Evolutionary conservation across 495 filamentous ascomycete genomes (phyloP), one percentile per base, ranked within the genome.

Genomic region (Tricharina praecox): DNA sequence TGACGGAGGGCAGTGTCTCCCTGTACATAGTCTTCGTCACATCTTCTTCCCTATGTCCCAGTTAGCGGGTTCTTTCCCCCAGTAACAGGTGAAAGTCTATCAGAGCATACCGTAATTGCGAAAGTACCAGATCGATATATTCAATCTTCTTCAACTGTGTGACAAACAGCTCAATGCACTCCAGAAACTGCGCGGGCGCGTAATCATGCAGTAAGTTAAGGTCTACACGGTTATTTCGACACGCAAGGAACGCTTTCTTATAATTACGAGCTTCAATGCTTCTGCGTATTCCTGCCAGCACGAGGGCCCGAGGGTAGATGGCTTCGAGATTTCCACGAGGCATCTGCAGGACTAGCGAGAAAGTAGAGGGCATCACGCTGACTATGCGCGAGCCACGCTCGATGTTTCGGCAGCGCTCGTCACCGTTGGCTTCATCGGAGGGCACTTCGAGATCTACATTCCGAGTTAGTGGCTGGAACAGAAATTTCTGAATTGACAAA

Each of bases 121-220:
- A 96, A 5, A 97, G 68, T 53, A 97, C 93, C 33, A 95, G 67
- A 59, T 97, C 92, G 53, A 95, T 81, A 50, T 83, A 78, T 15
- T 92, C 80, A 28, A 81, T 67, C 56, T 80, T 85, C 62, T 80
- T 80, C 34, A 95, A 71, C 60, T 96, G 90, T 19, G 87, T 77
- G 36, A 96, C 68, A 62, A 97, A 92, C 1, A 86, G 53, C 4
- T 65, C 66, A 24, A 94, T 70, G 51, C 75, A 79, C 10, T 72
- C 67, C 64, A 94, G 69, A 58, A 97, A 93, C 50, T 90, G 81
- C 35, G 75, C 67, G 0, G 86, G 84, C 4, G 73, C 74, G 67
- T 96, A 79, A 61, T 97, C 90, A 60, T 93, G 87, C n/a, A 97
- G 67, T 45, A 97, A 88, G 58, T 96, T 97, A 79, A 95, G 85